Percentiles rank a stretch among this genome's conserved stretches.
These are phyloP conservation scores for Syncephalastrum monosporum DNA, from an alignment of 371 early-diverging fungal species.

Conservation along the genomic window DNA sequence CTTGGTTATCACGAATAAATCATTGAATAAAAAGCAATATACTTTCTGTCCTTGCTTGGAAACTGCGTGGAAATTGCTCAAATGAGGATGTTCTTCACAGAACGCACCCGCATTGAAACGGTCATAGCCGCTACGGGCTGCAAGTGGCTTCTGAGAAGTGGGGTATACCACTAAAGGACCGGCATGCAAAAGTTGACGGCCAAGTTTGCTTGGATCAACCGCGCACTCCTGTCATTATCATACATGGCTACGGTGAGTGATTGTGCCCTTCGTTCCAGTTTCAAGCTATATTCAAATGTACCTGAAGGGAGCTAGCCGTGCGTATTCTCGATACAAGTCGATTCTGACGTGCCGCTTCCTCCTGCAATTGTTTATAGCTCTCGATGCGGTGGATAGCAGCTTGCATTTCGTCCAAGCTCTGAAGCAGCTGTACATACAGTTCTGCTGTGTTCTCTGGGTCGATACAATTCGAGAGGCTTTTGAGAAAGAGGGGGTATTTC, in stretches of 20 bases:
- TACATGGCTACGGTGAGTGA: not conserved
- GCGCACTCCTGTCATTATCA: not conserved
- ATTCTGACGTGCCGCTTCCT: not conserved
- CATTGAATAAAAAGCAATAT: conserved; percentile 45
- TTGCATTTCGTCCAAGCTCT: conserved; percentile 22
- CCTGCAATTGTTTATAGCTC: conserved; percentile 21
- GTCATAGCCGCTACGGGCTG: not conserved
- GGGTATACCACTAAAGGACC: conserved; percentile 30
- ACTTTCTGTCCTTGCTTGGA: conserved; percentile 17
- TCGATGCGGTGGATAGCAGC: conserved; percentile 28
- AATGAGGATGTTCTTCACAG: not conserved
- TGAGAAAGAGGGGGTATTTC: conserved; percentile 47
- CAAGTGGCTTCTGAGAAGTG: conserved; percentile 4
- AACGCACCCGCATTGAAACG: not conserved
- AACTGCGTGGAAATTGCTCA: too few relatives aligned
- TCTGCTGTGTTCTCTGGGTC: not conserved
- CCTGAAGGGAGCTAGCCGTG: conserved; percentile 28
- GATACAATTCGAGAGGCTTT: conserved; percentile 11
- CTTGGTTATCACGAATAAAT: conserved; percentile 38
- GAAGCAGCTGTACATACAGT: not conserved
- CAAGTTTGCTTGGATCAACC: conserved; percentile 21
- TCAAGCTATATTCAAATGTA: not conserved
- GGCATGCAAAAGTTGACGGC: conserved; percentile 31
- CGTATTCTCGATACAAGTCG: conserved; percentile 17
- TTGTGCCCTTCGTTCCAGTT: not conserved